Conservation (phyloP, 208 protist genomes). For the Entamoeba invadens region DNA sequence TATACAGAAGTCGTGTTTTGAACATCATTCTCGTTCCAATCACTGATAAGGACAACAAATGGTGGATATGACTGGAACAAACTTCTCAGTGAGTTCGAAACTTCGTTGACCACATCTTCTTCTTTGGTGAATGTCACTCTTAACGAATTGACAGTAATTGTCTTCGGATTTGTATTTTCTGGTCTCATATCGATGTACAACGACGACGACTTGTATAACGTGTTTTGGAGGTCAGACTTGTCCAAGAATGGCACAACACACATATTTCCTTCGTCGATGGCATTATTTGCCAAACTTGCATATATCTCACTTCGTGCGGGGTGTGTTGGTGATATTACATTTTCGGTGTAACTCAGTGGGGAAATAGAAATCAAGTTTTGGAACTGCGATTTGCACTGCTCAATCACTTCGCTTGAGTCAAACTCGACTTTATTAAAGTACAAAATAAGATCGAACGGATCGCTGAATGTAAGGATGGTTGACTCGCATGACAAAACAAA, state of each 20-base stretch:
- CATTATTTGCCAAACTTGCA: background rate
- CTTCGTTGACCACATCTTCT: background rate
- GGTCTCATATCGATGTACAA: background rate
- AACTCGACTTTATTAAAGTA: background rate
- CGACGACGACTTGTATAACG: background rate
- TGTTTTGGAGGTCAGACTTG: background rate
- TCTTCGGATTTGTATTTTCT: background rate
- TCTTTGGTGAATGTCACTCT: background rate
- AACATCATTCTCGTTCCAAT: background rate
- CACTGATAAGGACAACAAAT: background rate
- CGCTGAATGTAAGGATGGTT: background rate
- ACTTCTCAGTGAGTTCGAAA: background rate
- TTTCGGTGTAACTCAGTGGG: background rate
- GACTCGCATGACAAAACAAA: background rate
- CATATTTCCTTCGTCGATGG: background rate
- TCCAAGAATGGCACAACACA: background rate
- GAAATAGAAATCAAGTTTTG: background rate
- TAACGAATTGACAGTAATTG: no score
- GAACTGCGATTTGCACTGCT: background rate
- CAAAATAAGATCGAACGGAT: background rate
- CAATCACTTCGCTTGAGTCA: background rate
- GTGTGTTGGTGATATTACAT: background rate
- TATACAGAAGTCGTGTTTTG: background rate
- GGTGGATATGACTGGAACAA: background rate
- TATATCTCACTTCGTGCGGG: background rate